Percentiles rank a stretch among this genome's conserved stretches.
These are phyloP conservation scores for Candida mattraensis DNA, from an alignment of 805 yeast genomes.

Conservation along the genomic window DNA sequence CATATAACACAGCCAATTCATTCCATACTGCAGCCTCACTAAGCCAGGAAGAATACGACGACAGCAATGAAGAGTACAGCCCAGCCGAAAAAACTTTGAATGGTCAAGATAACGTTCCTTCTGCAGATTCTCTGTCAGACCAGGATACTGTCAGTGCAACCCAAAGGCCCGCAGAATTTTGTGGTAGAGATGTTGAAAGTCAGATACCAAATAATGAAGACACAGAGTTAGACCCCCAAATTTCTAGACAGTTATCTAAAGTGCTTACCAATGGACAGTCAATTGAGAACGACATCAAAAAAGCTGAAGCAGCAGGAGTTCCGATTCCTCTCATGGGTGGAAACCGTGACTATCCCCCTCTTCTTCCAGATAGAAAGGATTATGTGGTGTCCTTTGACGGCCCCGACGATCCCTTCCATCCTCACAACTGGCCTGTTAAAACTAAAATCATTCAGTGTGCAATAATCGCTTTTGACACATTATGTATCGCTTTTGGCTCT, in stretches of 20 bases:
- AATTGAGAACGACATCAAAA: constrained; percentile 29
- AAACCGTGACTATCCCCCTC: constrained; percentile 61
- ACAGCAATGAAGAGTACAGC: background rate
- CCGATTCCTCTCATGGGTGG: constrained; percentile 66
- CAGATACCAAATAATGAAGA: constrained; percentile 5
- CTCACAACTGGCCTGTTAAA: constrained; percentile 68
- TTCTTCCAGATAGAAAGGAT: constrained; percentile 50
- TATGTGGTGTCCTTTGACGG: constrained; percentile 78
- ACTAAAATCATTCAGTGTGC: constrained; percentile 47
- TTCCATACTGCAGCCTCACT: constrained; percentile 13
- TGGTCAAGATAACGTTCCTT: background rate
- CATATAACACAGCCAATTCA: constrained; percentile 16
- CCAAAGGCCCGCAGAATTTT: constrained; percentile 8
- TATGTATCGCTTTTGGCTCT: constrained; percentile 68
- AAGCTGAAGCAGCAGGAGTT: constrained; percentile 33
- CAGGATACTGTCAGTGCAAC: constrained; percentile 9
- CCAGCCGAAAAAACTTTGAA: background rate
- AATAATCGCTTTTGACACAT: constrained; percentile 49
- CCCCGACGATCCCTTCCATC: constrained; percentile 74
- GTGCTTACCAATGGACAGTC: constrained; percentile 41
- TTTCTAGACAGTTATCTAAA: constrained; percentile 36
- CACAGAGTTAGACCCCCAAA: constrained; percentile 19
- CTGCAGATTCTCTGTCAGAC: constrained; percentile 8
- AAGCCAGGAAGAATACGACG: constrained; percentile 1
- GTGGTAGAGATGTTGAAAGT: constrained; percentile 3